phyloP scores from a whole-genome alignment of 192 early-diverging fungal genomes.

The Entomortierella beljakovae region DNA sequence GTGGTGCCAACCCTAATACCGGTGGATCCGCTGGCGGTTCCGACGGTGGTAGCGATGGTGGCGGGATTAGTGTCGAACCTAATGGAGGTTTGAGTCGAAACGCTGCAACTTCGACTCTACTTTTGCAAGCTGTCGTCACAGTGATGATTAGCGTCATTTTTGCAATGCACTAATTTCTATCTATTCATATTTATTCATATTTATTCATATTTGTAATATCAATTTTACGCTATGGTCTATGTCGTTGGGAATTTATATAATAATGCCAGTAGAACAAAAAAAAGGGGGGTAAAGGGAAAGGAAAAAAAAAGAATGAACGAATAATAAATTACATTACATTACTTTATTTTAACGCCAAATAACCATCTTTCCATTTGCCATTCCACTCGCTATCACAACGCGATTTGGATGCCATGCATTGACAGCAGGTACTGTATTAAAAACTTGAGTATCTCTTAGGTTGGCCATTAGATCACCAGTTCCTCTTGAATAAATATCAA shows the following conservation, averaged over 20 bases:
- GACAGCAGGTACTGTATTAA: slow-evolving; percentile 69
- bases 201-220: too few relatives aligned
- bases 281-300: too few relatives aligned
- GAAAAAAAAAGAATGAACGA: neutral
- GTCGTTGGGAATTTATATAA: too few relatives aligned
- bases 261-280: too few relatives aligned
- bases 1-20: neutral
- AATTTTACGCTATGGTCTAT: too few relatives aligned
- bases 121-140: neutral
- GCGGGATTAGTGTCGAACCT: neutral
- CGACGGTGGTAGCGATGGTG: neutral
- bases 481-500: slow-evolving; percentile 70
- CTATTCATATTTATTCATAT: too few relatives aligned
- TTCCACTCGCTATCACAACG: slow-evolving; percentile 62
- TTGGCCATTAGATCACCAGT: slow-evolving; percentile 62
- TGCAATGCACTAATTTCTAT: neutral
- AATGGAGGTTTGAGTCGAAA: neutral
- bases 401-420: slow-evolving; percentile 71
- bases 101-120: neutral
- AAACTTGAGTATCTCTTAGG: slow-evolving; percentile 46
- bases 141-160: neutral
- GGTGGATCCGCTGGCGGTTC: neutral
- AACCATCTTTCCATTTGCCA: slow-evolving; percentile 69
- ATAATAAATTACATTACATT: neutral
- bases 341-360: slow-evolving; percentile 57